A percentile compares a stretch with the other conserved stretches of the same genome.
phyloP scores from a whole-genome alignment of 2,329 filamentous ascomycete genomes.

The Pleurostoma richardsiae region DNA sequence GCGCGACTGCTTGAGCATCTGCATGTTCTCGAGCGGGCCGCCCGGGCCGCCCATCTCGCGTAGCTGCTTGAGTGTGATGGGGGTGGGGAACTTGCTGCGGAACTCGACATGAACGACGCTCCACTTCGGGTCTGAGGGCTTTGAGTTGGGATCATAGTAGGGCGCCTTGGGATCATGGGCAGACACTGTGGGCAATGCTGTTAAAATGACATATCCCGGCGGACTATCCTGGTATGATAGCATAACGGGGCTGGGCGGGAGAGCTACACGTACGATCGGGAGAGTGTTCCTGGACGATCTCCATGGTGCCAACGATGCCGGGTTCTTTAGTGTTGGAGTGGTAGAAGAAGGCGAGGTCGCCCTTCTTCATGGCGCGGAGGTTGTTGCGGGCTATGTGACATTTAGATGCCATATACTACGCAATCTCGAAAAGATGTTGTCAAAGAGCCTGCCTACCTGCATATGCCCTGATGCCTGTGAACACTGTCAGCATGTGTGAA shows the following conservation, averaged over 20 bases:
- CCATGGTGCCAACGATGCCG: slow-evolving; percentile 82
- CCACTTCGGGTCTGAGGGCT: slow-evolving; percentile 70
- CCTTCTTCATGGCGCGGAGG: slow-evolving; percentile 83
- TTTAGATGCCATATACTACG: background rate
- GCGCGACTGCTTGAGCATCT: slow-evolving; percentile 76
- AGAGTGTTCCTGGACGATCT: slow-evolving; percentile 79
- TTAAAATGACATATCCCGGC: no score
- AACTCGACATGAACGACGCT: slow-evolving; percentile 86
- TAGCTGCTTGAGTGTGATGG: slow-evolving; percentile 67
- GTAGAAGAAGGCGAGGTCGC: slow-evolving; percentile 94
- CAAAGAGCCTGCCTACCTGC: slow-evolving; percentile 9
- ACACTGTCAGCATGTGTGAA: slow-evolving; percentile 9
- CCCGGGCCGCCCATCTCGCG: slow-evolving; percentile 55
- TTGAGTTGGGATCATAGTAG: slow-evolving; percentile 80
- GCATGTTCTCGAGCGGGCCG: slow-evolving; percentile 65
- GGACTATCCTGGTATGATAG: background rate
- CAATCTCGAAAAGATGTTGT: background rate
- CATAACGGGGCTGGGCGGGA: background rate
- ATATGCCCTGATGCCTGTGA: slow-evolving; percentile 27
- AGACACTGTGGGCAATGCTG: slow-evolving; percentile 39
- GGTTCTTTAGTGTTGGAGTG: slow-evolving; percentile 90
- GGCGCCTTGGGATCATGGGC: slow-evolving; percentile 68
- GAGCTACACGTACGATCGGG: slow-evolving; percentile 60
- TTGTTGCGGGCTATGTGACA: slow-evolving; percentile 69
- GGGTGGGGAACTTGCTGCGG: slow-evolving; percentile 70